Conservation (phyloP, 192 early-diverging fungal genomes). For the Coemansia sp. region DNA sequence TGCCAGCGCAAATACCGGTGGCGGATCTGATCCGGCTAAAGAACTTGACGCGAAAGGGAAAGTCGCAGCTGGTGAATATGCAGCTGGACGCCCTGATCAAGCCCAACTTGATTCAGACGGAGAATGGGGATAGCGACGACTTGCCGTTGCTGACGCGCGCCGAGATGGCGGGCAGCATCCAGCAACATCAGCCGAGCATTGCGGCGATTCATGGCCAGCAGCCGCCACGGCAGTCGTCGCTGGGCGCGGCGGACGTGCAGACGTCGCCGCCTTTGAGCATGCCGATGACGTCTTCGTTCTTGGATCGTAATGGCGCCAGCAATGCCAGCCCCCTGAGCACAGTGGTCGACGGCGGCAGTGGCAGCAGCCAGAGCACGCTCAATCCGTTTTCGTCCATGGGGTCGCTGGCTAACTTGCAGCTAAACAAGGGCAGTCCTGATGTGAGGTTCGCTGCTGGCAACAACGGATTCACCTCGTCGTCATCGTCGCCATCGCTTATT, state of each 20-base stretch:
- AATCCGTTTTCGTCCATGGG: conserved; percentile 5
- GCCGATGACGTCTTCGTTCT: background rate
- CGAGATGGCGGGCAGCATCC: conserved; percentile 18
- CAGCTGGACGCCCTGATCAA: conserved; percentile 55
- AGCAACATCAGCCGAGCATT: background rate
- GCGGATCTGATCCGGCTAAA: conserved; percentile 47
- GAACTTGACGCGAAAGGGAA: conserved; percentile 48
- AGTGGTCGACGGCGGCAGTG: background rate
- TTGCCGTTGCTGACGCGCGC: conserved; percentile 37
- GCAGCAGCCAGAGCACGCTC: conserved; percentile 8
- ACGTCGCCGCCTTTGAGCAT: background rate
- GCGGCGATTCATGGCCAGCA: background rate
- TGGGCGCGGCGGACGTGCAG: background rate
- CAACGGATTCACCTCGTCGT: conserved; percentile 3
- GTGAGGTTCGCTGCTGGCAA: background rate
- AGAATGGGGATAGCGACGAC: conserved; percentile 43
- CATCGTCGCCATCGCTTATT: conserved; percentile 10
- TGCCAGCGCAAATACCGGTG: conserved; percentile 53
- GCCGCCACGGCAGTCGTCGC: background rate
- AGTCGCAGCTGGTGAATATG: conserved; percentile 56
- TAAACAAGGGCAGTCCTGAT: conserved; percentile 2
- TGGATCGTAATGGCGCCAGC: conserved; percentile 9
- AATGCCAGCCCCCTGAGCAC: conserved; percentile 8
- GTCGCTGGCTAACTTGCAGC: background rate
- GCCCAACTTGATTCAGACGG: conserved; percentile 41